Base-by-base conservation (phyloP, 2,329 filamentous ascomycete species). In the Chaetomiaceae sp. region DNA sequence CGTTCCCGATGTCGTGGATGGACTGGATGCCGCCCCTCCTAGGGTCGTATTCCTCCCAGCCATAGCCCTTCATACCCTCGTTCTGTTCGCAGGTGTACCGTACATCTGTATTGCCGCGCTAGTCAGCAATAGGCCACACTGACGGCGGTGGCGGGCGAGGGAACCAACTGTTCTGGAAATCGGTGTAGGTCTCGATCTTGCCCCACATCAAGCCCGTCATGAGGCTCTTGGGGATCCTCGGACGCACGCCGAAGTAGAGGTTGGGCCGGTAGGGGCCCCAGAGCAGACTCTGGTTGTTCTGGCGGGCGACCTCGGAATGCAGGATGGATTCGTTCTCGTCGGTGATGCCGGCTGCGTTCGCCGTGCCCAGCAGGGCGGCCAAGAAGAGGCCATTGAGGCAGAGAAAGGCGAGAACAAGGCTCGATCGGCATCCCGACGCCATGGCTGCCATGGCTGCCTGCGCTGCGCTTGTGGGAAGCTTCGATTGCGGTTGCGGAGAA, bases 221-320 rank as follows among this genome's bases (percentile, higher is more conserved):
- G 59, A 97, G 68, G 61, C 88, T 91, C 65, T 91, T 83, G 82
- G 72, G 86, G 48, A 93, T 77, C 54, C 89, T 79, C 41, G 92
- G 89, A 16, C 89, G 80, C 31, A 96, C 81, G 2, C 92, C 92
- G 73, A 96, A 96, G 70, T 96, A 97, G 44, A 96, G 70, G 64
- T 96, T 96, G 0, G 92, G 87, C 58, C 89, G 83, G 70, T 97
- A 99, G 1, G 93, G 89, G 0, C 93, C 93, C 93, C 93, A 99
- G 73, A 97, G 77, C 61, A 99, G 76, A 63, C 86, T 92, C 64
- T 95, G 79, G 68, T 97, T 96, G 63, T 81, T 81, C 55, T 74
- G 65, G 13, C 75, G 75, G 30, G 70, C 73, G 54, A 79, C 69
- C 61, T 81, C 76, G 55, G 66, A 68, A 38, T 69, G 72, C 33